These are phyloP conservation scores for Alternaria novae-zelandiae DNA, from an alignment of 2,329 filamentous ascomycete species.

Conservation along the genomic window DNA sequence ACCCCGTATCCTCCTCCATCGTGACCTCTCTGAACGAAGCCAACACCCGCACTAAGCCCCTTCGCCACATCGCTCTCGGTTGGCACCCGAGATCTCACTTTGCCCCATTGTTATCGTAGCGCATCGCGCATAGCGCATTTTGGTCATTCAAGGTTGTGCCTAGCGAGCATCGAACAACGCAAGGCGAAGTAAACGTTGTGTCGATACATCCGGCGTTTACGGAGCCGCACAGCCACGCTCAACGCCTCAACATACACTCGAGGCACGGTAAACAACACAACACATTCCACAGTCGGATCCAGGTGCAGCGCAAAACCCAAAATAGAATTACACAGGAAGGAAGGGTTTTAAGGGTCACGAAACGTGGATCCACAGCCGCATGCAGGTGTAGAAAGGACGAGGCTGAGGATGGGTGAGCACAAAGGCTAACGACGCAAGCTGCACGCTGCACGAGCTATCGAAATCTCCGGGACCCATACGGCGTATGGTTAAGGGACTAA, in stretches of 20 bases:
- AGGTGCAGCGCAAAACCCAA: neutral
- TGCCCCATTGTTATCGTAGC: neutral
- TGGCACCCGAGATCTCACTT: slow-evolving; percentile 6
- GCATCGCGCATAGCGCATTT: neutral
- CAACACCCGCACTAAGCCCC: neutral
- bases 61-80: neutral
- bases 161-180: neutral
- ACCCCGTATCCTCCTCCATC: neutral
- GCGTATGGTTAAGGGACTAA: neutral
- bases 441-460: slow-evolving; percentile 21
- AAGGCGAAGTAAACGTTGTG: neutral
- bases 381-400: neutral
- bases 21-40: neutral
- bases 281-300: neutral
- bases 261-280: neutral
- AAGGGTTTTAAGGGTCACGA: neutral
- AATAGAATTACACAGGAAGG: neutral
- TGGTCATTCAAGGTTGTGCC: neutral
- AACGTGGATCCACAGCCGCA: slow-evolving; percentile 5
- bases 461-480: slow-evolving; percentile 13
- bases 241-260: neutral
- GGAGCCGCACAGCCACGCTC: neutral
- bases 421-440: neutral
- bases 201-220: neutral
- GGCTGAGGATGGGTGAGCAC: neutral